Evolutionary conservation across 129 eudicot genomes (phyloP).

Genomic region (Centaurea solstitialis): DNA sequence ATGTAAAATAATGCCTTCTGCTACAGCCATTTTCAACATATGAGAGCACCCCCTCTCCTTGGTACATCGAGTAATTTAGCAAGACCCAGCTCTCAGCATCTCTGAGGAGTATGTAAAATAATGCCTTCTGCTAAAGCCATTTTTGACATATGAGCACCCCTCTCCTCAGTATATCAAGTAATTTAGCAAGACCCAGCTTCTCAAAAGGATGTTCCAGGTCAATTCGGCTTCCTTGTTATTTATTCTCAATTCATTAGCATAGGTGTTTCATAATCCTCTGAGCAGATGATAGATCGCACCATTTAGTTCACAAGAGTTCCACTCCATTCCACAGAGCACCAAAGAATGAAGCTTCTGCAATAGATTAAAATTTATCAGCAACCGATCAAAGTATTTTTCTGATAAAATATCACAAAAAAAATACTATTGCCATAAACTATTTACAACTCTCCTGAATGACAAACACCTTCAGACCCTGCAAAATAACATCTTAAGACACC

Average conservation of each 20-base stretch:
- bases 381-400: not conserved
- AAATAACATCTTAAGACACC: conserved; percentile 36
- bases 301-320: not conserved
- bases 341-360: conserved; percentile 19
- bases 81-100: not conserved
- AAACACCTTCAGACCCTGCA: conserved; percentile 65
- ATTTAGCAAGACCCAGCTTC: not conserved
- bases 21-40: not conserved
- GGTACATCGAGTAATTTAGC: not conserved
- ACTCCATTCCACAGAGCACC: conserved; percentile 4
- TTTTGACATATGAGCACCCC: not conserved
- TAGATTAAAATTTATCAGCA: not conserved
- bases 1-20: not conserved
- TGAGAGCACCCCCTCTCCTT: not conserved
- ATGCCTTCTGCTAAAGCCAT: not conserved
- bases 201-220: not conserved
- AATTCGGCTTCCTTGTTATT: not conserved
- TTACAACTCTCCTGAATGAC: conserved; percentile 45
- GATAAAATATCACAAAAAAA: conserved; percentile 14
- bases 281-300: conserved; percentile 10
- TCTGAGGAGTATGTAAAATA: not conserved
- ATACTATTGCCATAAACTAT: conserved; percentile 21
- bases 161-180: not conserved
- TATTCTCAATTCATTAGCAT: not conserved
- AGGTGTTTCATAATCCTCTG: not conserved